Evolutionary conservation across 345 rosid species (phyloP).

Genomic region (Hirschfeldia incana): DNA sequence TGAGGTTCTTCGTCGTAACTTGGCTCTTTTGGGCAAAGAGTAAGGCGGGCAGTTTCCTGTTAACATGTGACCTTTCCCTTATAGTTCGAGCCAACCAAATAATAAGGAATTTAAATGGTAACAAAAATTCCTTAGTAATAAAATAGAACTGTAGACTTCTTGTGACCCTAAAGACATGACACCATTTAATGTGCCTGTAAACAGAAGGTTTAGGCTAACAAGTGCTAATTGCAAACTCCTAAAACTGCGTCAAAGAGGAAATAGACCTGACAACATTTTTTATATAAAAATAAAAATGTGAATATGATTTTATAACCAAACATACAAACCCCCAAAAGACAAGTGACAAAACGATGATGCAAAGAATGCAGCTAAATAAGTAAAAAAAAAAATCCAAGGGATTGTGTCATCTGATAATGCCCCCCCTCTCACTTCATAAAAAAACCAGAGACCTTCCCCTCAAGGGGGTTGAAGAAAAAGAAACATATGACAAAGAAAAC

Average conservation of each 20-base stretch:
- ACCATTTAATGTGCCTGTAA: constrained; percentile 15
- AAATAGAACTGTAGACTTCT: background rate
- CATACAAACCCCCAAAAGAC: constrained; percentile 41
- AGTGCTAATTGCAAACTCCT: constrained; percentile 4
- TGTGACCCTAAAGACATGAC: constrained; percentile 23
- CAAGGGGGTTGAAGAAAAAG: constrained; percentile 28
- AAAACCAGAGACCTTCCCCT: constrained; percentile 28
- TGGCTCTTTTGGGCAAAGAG: constrained; percentile 19
- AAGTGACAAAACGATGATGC: constrained; percentile 40
- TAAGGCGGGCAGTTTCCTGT: background rate
- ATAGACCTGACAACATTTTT: constrained; percentile 21
- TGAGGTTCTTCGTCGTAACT: background rate
- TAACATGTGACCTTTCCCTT: constrained; percentile 27
- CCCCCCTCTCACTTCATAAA: constrained; percentile 28
- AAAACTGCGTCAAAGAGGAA: background rate
- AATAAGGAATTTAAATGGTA: background rate
- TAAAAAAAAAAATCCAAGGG: constrained; percentile 31
- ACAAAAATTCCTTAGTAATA: background rate
- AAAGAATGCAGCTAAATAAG: constrained; percentile 40
- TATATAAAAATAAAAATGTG: constrained; percentile 35
- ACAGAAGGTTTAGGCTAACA: background rate
- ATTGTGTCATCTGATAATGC: constrained; percentile 39
- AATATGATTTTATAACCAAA: constrained; percentile 29
- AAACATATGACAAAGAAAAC: constrained; percentile 23
- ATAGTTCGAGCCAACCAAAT: constrained; percentile 25